phyloP scores from a whole-genome alignment of 2,329 filamentous ascomycete species.

The Sporothrix phasma region DNA sequence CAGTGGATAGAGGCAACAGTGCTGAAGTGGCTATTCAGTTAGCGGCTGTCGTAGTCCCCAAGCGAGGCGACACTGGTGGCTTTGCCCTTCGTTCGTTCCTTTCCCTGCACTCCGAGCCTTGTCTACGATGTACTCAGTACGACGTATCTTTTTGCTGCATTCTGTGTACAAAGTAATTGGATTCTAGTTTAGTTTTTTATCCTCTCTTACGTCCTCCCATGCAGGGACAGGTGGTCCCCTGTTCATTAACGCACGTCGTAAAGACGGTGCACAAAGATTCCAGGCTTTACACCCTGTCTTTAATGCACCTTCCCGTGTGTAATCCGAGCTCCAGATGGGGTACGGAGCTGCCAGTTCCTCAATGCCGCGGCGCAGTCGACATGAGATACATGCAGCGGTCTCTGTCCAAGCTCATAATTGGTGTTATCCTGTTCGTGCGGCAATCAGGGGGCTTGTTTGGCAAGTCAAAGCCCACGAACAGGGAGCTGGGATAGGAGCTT shows the following conservation, averaged over 20 bases:
- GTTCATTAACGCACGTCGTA: no score
- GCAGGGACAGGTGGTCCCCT: no score
- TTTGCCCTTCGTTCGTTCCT: background rate
- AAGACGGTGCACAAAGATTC: background rate
- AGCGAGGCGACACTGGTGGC: background rate
- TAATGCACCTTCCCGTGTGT: background rate
- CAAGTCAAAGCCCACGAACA: slow-evolving; percentile 1
- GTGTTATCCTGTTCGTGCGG: background rate
- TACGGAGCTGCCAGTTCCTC: background rate
- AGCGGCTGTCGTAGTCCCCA: slow-evolving; percentile 5
- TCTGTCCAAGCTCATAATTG: background rate
- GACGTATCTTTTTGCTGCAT: no score
- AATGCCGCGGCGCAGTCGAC: background rate
- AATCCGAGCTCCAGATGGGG: background rate
- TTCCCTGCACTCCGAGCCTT: background rate
- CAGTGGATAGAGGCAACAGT: background rate
- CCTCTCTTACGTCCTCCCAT: no score
- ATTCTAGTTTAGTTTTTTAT: no score
- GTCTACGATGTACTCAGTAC: no score
- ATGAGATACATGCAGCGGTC: no score
- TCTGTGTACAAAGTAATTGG: no score
- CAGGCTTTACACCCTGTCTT: background rate
- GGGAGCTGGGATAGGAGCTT: no score
- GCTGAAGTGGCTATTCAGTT: slow-evolving; percentile 1
- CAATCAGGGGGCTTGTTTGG: background rate